These are phyloP conservation scores for Alnus glutinosa DNA, from an alignment of 306 rosid species.

Conservation along the genomic window DNA sequence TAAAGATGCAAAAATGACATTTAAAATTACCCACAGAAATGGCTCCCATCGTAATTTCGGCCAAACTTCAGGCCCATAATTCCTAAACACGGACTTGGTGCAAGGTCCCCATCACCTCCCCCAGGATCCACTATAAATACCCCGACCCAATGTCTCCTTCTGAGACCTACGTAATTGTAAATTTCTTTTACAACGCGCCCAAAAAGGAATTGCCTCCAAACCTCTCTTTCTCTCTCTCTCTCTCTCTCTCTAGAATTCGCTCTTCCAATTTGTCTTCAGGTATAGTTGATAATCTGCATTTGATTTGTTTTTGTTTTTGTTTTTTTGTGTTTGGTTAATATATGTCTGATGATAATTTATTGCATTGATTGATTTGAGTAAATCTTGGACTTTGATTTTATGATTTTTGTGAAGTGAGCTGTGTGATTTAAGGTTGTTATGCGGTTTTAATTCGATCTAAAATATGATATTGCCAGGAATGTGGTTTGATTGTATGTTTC, in stretches of 20 bases:
- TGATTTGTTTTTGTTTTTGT: neutral
- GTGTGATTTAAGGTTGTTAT: neutral
- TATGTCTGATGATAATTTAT: neutral
- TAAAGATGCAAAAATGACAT: no score
- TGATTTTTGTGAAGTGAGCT: neutral
- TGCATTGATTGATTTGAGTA: slow-evolving; percentile 37
- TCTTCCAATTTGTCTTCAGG: slow-evolving; percentile 32
- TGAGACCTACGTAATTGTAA: neutral
- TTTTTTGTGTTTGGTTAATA: neutral
- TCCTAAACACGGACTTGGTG: slow-evolving; percentile 1
- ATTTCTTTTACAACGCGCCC: no score
- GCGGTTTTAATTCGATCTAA: slow-evolving; percentile 44
- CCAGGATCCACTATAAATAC: slow-evolving; percentile 29
- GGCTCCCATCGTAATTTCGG: neutral
- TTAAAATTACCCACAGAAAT: neutral
- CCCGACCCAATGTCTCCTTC: slow-evolving; percentile 8
- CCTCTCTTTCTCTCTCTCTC: slow-evolving; percentile 4
- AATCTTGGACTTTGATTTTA: neutral
- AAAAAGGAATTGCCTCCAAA: slow-evolving; percentile 11
- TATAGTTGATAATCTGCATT: slow-evolving; percentile 32
- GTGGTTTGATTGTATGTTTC: neutral
- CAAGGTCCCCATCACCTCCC: slow-evolving; percentile 25
- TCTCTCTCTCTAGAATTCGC: slow-evolving; percentile 8
- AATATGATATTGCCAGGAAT: neutral
- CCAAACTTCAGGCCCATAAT: neutral